A percentile compares a stretch with the other conserved stretches of the same genome.
Evolutionary conservation across 2,329 filamentous ascomycete species (phyloP).

Genomic region (Colletotrichum simmondsii): DNA sequence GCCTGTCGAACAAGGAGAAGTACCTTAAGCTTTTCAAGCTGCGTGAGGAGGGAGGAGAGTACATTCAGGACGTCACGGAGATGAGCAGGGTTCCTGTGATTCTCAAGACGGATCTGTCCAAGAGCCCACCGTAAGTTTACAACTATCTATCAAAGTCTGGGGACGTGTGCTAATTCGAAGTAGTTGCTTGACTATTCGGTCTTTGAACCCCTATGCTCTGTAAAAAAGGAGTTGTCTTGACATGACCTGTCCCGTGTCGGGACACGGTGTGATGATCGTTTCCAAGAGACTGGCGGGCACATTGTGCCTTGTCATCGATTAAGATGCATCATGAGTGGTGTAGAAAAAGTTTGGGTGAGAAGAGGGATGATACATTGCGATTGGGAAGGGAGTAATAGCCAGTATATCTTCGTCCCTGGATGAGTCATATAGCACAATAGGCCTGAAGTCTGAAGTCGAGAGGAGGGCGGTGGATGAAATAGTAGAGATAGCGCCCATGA

Average conservation of each 20-base stretch:
- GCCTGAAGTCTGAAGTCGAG: slow-evolving; percentile 15
- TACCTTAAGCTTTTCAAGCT: slow-evolving; percentile 91
- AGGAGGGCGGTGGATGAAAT: slow-evolving; percentile 27
- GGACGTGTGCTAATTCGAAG: slow-evolving; percentile 48
- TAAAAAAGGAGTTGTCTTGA: slow-evolving; percentile 42
- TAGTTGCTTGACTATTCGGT: slow-evolving; percentile 86
- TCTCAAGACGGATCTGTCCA: slow-evolving; percentile 95
- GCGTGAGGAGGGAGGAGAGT: slow-evolving; percentile 91
- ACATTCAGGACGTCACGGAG: slow-evolving; percentile 98
- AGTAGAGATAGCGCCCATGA: slow-evolving; percentile 33
- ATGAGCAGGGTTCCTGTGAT: slow-evolving; percentile 99
- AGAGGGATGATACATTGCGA: slow-evolving; percentile 14
- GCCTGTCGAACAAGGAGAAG: slow-evolving; percentile 93
- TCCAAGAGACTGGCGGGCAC: not conserved
- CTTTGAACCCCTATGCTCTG: slow-evolving; percentile 81
- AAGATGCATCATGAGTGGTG: slow-evolving; percentile 1
- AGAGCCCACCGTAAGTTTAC: slow-evolving; percentile 96
- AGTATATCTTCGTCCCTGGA: slow-evolving; percentile 32
- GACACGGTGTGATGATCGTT: slow-evolving; percentile 1
- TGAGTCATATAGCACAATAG: slow-evolving; percentile 30
- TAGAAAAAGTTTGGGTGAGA: slow-evolving; percentile 34
- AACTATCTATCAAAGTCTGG: not conserved
- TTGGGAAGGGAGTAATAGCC: slow-evolving; percentile 23
- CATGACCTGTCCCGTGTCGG: not conserved
- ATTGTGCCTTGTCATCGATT: not conserved